Base-by-base conservation (phyloP, 139 green algal species). In the Pleodorina starrii region DNA sequence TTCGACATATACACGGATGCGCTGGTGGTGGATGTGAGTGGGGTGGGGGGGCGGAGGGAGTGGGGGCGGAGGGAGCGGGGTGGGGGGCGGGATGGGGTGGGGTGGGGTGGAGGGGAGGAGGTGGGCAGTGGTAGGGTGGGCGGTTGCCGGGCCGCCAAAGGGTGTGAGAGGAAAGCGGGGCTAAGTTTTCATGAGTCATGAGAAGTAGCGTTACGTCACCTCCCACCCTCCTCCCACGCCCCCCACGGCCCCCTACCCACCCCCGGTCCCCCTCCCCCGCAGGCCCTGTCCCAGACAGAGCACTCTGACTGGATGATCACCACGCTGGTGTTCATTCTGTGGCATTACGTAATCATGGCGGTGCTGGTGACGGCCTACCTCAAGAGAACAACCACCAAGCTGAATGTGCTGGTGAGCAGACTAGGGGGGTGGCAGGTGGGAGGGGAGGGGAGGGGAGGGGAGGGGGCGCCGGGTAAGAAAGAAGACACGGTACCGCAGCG, bases 331-430 rank as follows among this genome's bases (percentile, higher is more conserved):
- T 87, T 92, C 32, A 80, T 90, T 32, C 86, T 84, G 46, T 90
- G 85, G 77, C 84, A 92, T 72, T 92, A 92, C 78, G 46, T 81
- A 0, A 23, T 92, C 40, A 92, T 90, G 85, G 90, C 90, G 38
- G 66, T 48, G 27, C 85, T 92, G 43, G 66, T 92, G 50, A 23
- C 57, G 14, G 77, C 59, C 0, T 88, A 89, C 29, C 36, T 80
- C 25, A 66, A 79, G 35, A 63, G 71, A 35, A 82, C 48, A 44
- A 77, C 54, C 73, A 74, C 72, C 40, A 74, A 84, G 32, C 59
- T 90, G 25, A 90, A 80, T 35, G 83, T 85, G 59, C 76, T 86
- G 59, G 86, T 66, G 29, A 16, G 57, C 4, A 42, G n/a, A 68
- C 48, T 10, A 57, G 12, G 48, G 48, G 48, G 48, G n/a, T n/a